phyloP scores from a whole-genome alignment of 306 rosid genomes.

The Crotalaria pallida region DNA sequence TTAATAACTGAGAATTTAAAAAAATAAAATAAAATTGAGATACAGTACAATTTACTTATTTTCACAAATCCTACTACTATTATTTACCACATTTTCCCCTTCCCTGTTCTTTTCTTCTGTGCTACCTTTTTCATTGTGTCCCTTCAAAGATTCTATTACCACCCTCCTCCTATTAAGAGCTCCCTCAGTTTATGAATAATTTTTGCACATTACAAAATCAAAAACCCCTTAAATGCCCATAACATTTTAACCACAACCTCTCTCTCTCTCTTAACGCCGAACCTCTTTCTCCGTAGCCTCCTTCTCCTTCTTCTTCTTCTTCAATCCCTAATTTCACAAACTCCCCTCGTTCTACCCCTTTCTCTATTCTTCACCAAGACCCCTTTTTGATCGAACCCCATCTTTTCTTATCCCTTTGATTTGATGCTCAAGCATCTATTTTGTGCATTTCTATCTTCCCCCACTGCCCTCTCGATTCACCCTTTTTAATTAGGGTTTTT shows the following conservation, averaged over 20 bases:
- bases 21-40: too few species aligned
- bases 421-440: conserved; percentile 25
- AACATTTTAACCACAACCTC: neutral
- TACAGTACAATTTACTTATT: too few species aligned
- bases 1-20: too few species aligned
- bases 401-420: conserved; percentile 16
- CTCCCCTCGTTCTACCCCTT: conserved; percentile 30
- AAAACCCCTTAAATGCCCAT: conserved; percentile 36
- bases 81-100: neutral
- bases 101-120: neutral
- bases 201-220: neutral
- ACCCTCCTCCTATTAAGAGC: neutral
- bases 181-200: conserved; percentile 10
- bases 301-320: conserved; percentile 19
- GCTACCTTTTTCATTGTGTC: neutral
- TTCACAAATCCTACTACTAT: too few species aligned
- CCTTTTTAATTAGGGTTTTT: conserved; percentile 45
- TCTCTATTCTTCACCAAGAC: conserved; percentile 31
- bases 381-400: conserved; percentile 52
- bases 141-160: conserved; percentile 27
- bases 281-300: conserved; percentile 29
- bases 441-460: conserved; percentile 33
- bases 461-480: conserved; percentile 37
- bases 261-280: conserved; percentile 29
- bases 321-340: conserved; percentile 36